Base-by-base conservation (phyloP, 306 rosid genomes). In the Rosa rugosa region DNA sequence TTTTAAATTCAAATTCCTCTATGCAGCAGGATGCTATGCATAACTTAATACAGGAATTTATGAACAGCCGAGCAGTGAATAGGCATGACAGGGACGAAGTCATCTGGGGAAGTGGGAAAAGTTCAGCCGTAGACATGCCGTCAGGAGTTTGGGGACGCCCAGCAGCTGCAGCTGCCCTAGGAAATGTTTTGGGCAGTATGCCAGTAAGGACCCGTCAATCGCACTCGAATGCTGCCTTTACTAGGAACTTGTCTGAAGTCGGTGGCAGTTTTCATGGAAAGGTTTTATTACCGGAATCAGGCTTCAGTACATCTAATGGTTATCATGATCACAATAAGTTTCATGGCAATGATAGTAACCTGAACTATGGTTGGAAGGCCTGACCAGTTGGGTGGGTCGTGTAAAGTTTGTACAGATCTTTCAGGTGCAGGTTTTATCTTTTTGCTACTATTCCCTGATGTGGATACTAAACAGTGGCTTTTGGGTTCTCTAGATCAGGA, bases 1-100 rank as follows among this genome's bases (percentile, higher is more conserved):
- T 44, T 54, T 64, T 34, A 57, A 68, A 65, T 68, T 57, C 71
- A 57, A 64, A 73, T 56, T 54, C 67, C 22, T 73, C 67, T 22
- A 25, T 50, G 22, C 63, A 51, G 62, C 78, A 75, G 22, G 6
- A 38, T 8, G 11, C 72, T 8, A 63, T 83, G 66, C 63, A 75
- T 38, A 79, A 80, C 66, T 36, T 76, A 1, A 27, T 71, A 31
- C 81, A 71, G 81, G 86, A 80, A 64, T 49, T 79, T 65, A 46
- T 82, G 56, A 73, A 78, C 68, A 83, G 79, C 27, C 47, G 8
- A 40, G 25, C 77, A 42, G 64, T 31, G 27, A 53, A 80, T 27
- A 49, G 45, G 59, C 50, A 31, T 16, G 74, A 11, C 23, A 57
- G 34, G 27, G 76, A 45, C 7, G 63, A 71, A 27, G 42, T 36